Conservation (phyloP, 331 rosid genomes). For the Erythrophleum ivorense region DNA sequence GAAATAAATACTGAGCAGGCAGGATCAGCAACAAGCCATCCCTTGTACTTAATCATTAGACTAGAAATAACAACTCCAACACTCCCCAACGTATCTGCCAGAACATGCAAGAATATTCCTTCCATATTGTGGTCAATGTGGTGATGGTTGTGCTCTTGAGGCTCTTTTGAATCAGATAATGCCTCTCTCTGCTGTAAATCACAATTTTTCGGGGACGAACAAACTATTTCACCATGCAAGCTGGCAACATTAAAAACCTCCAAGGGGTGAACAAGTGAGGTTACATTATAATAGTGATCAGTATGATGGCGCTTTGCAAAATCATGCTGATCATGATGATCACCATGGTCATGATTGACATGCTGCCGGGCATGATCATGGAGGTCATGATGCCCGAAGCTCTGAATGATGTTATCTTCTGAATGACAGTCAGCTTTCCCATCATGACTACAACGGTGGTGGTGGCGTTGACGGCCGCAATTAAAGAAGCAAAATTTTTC, state of each 20-base stretch:
- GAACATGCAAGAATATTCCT: slow-evolving; percentile 93
- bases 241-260: slow-evolving; percentile 28
- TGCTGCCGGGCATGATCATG: neutral
- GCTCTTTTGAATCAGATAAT: slow-evolving; percentile 29
- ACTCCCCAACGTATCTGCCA: slow-evolving; percentile 97
- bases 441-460: slow-evolving; percentile 40
- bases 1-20: slow-evolving; percentile 95
- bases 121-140: slow-evolving; percentile 99
- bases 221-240: slow-evolving; percentile 36
- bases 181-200: slow-evolving; percentile 35
- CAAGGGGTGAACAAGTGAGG: slow-evolving; percentile 29
- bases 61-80: slow-evolving; percentile 96
- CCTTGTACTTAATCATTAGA: slow-evolving; percentile 84
- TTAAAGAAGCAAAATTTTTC: slow-evolving; percentile 45
- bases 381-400: neutral
- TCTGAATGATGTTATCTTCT: neutral
- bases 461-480: slow-evolving; percentile 13
- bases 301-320: slow-evolving; percentile 8
- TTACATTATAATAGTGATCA: slow-evolving; percentile 39
- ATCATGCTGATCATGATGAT: slow-evolving; percentile 19
- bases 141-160: slow-evolving; percentile 57
- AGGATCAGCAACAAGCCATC: slow-evolving; percentile 95
- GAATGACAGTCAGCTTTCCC: neutral
- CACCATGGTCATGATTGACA: neutral
- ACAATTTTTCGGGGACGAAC: slow-evolving; percentile 18